Base-by-base conservation (phyloP, 2,329 filamentous ascomycete genomes). In the Rutstroemia sp. region DNA sequence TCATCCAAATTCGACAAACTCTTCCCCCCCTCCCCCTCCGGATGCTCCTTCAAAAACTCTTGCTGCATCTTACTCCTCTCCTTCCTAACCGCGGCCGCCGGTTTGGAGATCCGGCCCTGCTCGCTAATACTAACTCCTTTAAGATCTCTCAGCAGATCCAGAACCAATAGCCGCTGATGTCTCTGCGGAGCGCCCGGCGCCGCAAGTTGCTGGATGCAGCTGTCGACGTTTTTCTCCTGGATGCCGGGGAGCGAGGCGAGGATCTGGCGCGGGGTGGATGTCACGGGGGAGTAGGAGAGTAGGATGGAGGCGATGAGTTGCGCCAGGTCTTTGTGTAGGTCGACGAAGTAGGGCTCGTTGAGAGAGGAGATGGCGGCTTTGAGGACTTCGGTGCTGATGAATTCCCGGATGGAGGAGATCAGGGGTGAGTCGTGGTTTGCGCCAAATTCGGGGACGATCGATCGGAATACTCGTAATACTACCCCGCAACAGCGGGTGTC, bases 341-440 rank as follows among this genome's bases (percentile, higher is more conserved):
- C 94, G 36, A 96, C 92, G 71, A 97, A 99, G 71, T 97, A 96
- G 0, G 90, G 86, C 63, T 99, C 94, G 72, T 97, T 89, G 51
- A 99, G 83, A 2, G 89, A 95, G 1, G 86, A 89, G 69, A 96
- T 89, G 66, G 88, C 92, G 0, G 91, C 90, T 73, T 92, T 89
- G 50, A 99, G 80, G 2, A 97, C 89, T 63, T 96, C 88, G 5
- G 84, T 84, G 52, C 86, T 90, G 67, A 97, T 92, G 71, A 92
- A 99, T 67, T 96, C 90, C 52, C 92, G 85, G 60, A 97, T 88
- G 7, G 79, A 87, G 7, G 78, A 73, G 1, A 83, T 78, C 6
- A 67, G 51, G 4, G 58, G 14, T 10, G 60, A 84, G 83, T 27
- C 59, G 12, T 77, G 73, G 0, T 73, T 67, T 0, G 79, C 73